phyloP scores from a whole-genome alignment of 176 grass and related monocot genomes.

The Paspalum vaginatum region DNA sequence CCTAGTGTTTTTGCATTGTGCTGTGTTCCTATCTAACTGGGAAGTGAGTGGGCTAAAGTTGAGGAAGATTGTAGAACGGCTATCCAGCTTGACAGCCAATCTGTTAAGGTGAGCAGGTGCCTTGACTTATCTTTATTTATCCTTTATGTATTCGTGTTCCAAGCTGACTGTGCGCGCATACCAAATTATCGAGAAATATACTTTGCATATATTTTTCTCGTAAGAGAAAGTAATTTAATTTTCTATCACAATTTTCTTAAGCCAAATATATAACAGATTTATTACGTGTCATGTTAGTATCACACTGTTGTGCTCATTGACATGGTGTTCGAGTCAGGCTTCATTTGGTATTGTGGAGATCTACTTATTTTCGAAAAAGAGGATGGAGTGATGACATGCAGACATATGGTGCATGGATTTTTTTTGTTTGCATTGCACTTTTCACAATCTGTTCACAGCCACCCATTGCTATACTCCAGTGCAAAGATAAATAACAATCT shows the following conservation, averaged over 20 bases:
- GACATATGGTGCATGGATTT: neutral
- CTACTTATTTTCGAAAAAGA: neutral
- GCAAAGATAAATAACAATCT: neutral
- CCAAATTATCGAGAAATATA: neutral
- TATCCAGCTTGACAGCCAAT: conserved; percentile 73
- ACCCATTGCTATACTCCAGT: neutral
- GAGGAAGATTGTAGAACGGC: conserved; percentile 84
- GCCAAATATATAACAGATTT: neutral
- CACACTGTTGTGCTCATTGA: neutral
- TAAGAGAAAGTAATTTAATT: conserved; percentile 4
- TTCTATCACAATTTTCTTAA: neutral
- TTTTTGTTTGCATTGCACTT: neutral
- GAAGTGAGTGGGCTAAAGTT: conserved; percentile 76
- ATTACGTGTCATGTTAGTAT: neutral
- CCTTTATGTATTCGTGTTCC: neutral
- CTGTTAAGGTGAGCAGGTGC: conserved; percentile 62
- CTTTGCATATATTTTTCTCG: neutral
- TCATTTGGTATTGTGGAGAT: neutral
- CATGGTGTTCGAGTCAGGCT: conserved; percentile 8
- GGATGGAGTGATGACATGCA: neutral
- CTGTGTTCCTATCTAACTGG: conserved; percentile 36
- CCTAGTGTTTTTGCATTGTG: conserved; percentile 34
- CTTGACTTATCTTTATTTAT: conserved; percentile 13
- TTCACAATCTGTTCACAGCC: neutral
- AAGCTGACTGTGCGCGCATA: neutral